Evolutionary conservation across 2,329 filamentous ascomycete species (phyloP), one percentile per base, ranked within the genome.

Genomic region (Penicillium sp.): DNA sequence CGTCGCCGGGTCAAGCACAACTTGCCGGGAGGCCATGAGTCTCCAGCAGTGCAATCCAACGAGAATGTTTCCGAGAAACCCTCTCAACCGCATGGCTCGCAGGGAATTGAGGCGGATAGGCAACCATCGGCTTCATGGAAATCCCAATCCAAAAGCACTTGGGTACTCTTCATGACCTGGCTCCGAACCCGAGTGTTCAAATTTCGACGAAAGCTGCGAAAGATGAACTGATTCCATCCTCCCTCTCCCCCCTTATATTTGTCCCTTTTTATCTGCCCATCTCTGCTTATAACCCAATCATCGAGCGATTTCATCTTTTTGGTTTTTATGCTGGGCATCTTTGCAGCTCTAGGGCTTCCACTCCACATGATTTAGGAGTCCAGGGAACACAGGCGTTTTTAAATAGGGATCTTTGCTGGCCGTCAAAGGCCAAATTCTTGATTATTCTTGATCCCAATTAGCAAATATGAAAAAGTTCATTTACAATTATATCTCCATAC

Each of bases 141-240:
- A 60, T 68, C 70, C 4, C 69, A 70, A 47, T 66, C 69, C 3
- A 71, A 69, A 52, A 74, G 70, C 55, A 71, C 76, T 22, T 85
- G 82, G 82, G 74, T 83, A 56, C 74, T 79, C 24, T 84, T 85
- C 65, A 72, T 84, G 54, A 82, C 82, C 1, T 85, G 83, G 83
- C 73, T 84, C 58, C 78, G 79, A 65, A 85, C 82, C 31, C 75
- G 82, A 56, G 68, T 85, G 55, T 78, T 84, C 61, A 81, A 82
- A 61, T 75, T 83, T 56, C 74, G 76, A 42, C 73, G 73, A 53
- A 74, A 67, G 55, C 58, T 74, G 21, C 66, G 66, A 50, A 70
- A 67, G 52, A 50, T 63, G 53, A 60, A 52, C 26, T 68, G 62
- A 70, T 57, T 33, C 81, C 57, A 75, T 54, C 42, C 37, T 57